These are phyloP conservation scores for Talaromyces sp. DNA, from an alignment of 2,329 filamentous ascomycete species.

Conservation along the genomic window DNA sequence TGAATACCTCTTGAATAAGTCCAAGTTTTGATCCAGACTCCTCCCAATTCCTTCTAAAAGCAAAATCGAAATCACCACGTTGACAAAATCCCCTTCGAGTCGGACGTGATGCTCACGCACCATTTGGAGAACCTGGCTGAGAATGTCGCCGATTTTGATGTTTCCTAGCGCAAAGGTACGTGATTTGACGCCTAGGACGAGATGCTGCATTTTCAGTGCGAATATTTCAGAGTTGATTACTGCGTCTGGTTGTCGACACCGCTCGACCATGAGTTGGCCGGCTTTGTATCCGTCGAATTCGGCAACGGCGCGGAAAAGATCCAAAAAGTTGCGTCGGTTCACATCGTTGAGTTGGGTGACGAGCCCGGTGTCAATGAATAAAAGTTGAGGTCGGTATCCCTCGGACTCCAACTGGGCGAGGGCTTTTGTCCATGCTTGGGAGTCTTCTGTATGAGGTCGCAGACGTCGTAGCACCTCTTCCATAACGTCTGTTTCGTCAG, in stretches of 20 bases:
- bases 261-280: conserved; percentile 90
- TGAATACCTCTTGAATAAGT: conserved; percentile 67
- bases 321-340: conserved; percentile 87
- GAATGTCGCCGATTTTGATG: conserved; percentile 91
- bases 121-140: conserved; percentile 87
- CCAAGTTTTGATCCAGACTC: conserved; percentile 75
- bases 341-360: conserved; percentile 86
- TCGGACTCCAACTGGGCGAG: conserved; percentile 73
- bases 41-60: conserved; percentile 91
- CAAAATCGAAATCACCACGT: conserved; percentile 92
- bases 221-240: conserved; percentile 88
- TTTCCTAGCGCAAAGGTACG: conserved; percentile 86
- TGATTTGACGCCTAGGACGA: conserved; percentile 85
- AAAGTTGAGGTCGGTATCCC: conserved; percentile 85
- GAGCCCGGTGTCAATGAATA: conserved; percentile 95
- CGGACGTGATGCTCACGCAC: conserved; percentile 87
- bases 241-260: conserved; percentile 84
- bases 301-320: conserved; percentile 90
- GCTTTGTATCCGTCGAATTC: conserved; percentile 97
- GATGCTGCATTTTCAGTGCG: conserved; percentile 92
- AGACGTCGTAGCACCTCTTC: conserved; percentile 79
- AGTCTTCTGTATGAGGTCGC: conserved; percentile 64
- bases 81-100: conserved; percentile 95
- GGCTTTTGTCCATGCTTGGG: conserved; percentile 65
- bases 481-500: conserved; percentile 67